Evolutionary conservation across 495 filamentous ascomycete species (phyloP), one percentile per base, ranked within the genome.

Genomic region (Sporormia fimetaria): DNA sequence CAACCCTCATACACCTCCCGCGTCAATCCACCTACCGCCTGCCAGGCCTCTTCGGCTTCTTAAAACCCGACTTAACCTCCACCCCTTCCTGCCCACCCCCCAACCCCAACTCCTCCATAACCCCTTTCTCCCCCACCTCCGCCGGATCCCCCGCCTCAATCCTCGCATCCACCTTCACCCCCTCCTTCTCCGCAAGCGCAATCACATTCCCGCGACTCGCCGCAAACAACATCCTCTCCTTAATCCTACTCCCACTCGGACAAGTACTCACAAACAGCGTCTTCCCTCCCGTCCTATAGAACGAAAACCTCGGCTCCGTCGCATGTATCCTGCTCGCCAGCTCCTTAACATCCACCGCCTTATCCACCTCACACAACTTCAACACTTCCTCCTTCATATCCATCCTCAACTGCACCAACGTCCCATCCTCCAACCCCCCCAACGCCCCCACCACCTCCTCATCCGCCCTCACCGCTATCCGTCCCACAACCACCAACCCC

Each of bases 221-320:
- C 22, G 92, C 85, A 59, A 95, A 94, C 49, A 96, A 64, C 90
- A 98, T 98, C 36, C 86, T 76, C 58, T 86, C 84, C 63, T 86
- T 94, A 65, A 96, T 83, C 50, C 81, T 83, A 0, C 77, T 75
- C 3, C 63, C 74, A 2, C 71, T 68, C 3, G 90, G 90, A 55
- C 88, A 95, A 5, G 87, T 94, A 71, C 35, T 71, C 71, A 25
- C 61, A 59, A 6, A 67, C 63, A 14, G 47, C 48, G 56, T 81
- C 83, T 33, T n/a, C n/a, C n/a, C n/a, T n/a, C n/a, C n/a, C n/a
- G n/a, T n/a, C n/a, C 78, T 74, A 68, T 85, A 98, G 64, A 94
- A 94, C 4, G 83, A 83, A 62, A 93, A 96, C 26, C 86, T 72
- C 7, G 90, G 88, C 45, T 87, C 81, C 25, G 75, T 68, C n/a